Evolutionary conservation across 2,329 filamentous ascomycete species (phyloP), one percentile per base, ranked within the genome.

Genomic region (Leptosphaerulina australis): DNA sequence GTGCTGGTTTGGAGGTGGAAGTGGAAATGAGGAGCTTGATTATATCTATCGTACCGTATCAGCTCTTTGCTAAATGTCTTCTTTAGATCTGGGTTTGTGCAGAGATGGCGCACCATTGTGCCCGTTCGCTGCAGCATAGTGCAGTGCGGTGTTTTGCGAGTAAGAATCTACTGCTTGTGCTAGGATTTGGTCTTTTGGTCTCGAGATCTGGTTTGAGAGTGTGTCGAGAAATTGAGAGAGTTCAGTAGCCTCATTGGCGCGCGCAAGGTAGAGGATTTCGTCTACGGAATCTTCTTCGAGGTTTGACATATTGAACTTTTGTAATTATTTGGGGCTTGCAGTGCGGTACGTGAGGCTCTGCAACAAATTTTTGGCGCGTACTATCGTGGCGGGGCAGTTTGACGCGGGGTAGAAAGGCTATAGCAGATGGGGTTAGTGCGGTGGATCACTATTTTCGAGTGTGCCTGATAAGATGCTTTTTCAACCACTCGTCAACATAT

Each of bases 121-220:
- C 1, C 93, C 93, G 70, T 99, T 99, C 20, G 90, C 94, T 18
- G 90, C 86, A 6, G 92, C 91, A 84, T 95, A 97, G 75, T 99
- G 94, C 67, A 97, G 74, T 36, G 85, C 79, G 44, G 87, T 88
- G 57, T 91, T 95, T 48, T 90, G 88, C 58, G 87, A 89, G 60
- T 86, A 83, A 31, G 84, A 80, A 69, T 96, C 91, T 58, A 85
- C 84, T 18, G 88, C 88, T 11, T 83, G 83, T 39, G 81, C 73
- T 36, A 97, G 73, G 51, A 96, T 81, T 35, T 63, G 63, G 48
- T 86, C 82, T n/a, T 83, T 80, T 0, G 83, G 73, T 39, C 79
- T 79, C 50, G 77, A 79, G 69, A 91, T 84, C 49, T 86, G 81
- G 58, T 81, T 75, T 22, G 84, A 79, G 15, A 95, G 74, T 20